A percentile compares a stretch with the other conserved stretches of the same genome.
Conservation (phyloP, 768 basidiomycete species). For the Leccinum aurantiacum region DNA sequence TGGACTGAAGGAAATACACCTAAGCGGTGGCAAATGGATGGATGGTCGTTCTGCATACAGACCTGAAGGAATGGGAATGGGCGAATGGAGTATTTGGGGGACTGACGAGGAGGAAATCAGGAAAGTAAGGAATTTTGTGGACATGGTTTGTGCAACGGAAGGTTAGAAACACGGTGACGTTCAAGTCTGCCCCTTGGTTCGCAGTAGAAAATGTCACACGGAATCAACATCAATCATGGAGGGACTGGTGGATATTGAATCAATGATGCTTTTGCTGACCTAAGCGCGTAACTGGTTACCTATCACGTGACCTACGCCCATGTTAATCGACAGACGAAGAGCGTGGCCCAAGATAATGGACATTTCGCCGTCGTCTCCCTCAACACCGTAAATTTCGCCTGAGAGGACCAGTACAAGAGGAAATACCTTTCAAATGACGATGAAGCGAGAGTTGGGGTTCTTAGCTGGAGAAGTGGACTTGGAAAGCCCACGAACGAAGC, state of each 20-base stretch:
- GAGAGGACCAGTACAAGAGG: slow-evolving; percentile 22
- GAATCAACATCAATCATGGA: too few species aligned
- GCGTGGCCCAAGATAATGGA: slow-evolving; percentile 35
- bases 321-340: slow-evolving; percentile 11
- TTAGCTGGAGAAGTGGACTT: slow-evolving; percentile 39
- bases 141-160: slow-evolving; percentile 20
- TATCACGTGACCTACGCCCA: slow-evolving; percentile 31
- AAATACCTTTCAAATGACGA: slow-evolving; percentile 36
- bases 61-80: slow-evolving; percentile 68
- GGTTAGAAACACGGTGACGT: neutral
- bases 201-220: neutral
- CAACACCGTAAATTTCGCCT: slow-evolving; percentile 28
- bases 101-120: slow-evolving; percentile 54
- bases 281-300: neutral
- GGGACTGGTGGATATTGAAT: too few species aligned
- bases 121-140: slow-evolving; percentile 49
- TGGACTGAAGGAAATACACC: slow-evolving; percentile 67
- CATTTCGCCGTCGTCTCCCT: slow-evolving; percentile 29
- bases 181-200: neutral
- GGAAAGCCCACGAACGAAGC: slow-evolving; percentile 50
- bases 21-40: slow-evolving; percentile 70
- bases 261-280: neutral
- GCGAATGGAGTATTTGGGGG: slow-evolving; percentile 70
- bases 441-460: slow-evolving; percentile 51
- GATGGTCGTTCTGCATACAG: slow-evolving; percentile 52